Percentiles rank a stretch among this genome's conserved stretches.
phyloP scores from a whole-genome alignment of 768 basidiomycete species.

The Clitopilus hobsonii region DNA sequence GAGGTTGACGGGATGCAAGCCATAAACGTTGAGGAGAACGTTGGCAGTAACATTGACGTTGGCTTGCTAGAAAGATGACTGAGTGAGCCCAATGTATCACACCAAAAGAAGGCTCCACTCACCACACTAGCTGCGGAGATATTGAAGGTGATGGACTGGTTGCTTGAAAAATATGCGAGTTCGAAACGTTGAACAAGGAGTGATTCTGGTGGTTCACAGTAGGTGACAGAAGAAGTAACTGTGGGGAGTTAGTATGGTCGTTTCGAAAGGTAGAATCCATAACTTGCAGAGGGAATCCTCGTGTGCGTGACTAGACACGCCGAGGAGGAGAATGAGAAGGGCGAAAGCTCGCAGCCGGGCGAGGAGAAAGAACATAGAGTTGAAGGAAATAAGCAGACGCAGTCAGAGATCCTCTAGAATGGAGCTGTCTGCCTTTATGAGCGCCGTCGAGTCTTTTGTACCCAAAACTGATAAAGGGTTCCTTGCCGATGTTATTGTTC shows the following conservation, averaged over 20 bases:
- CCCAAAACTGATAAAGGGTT: background rate
- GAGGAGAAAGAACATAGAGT: conserved; percentile 60
- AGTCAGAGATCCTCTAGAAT: background rate
- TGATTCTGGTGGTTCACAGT: conserved; percentile 76
- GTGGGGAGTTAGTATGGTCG: conserved; percentile 9
- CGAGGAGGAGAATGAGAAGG: conserved; percentile 33
- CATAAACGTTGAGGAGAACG: conserved; percentile 84
- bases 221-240: conserved; percentile 88
- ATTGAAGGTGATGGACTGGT: conserved; percentile 77
- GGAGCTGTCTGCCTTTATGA: background rate
- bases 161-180: conserved; percentile 62
- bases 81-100: conserved; percentile 10
- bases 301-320: conserved; percentile 37
- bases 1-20: conserved; percentile 73
- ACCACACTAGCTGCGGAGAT: conserved; percentile 86
- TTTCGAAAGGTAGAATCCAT: background rate
- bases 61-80: conserved; percentile 41
- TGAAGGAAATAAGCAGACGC: background rate
- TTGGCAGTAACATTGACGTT: conserved; percentile 81
- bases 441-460: background rate
- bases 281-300: conserved; percentile 61
- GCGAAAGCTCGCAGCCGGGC: conserved; percentile 69
- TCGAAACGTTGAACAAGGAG: conserved; percentile 79
- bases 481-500: conserved; percentile 1
- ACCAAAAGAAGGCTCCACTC: conserved; percentile 25